Evolutionary conservation across 352 stramenopile genomes (phyloP).

Genomic region (Thraustochytrium striatum): DNA sequence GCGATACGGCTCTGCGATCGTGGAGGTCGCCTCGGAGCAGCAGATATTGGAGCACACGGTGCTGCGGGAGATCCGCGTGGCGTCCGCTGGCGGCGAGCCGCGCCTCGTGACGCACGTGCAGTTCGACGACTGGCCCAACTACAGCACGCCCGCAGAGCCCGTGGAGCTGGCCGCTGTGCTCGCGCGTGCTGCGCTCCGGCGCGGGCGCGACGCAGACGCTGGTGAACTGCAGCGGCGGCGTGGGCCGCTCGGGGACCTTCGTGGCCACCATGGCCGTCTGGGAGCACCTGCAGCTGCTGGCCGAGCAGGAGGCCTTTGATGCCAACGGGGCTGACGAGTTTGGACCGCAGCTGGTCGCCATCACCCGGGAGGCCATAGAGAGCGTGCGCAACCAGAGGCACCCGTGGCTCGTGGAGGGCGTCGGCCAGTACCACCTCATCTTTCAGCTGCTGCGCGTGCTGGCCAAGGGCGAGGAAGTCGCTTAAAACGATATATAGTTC

Average conservation of each 20-base stretch:
- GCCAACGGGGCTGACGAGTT: neutral
- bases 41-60: neutral
- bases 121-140: slow-evolving; percentile 41
- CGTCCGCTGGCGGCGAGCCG: neutral
- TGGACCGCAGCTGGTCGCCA: neutral
- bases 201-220: neutral
- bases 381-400: slow-evolving; percentile 8
- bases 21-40: neutral
- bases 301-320: neutral
- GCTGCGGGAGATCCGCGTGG: neutral
- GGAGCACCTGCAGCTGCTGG: neutral
- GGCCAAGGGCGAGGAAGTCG: too few relatives aligned
- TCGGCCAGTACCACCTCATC: slow-evolving; percentile 13
- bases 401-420: slow-evolving; percentile 29
- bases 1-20: neutral
- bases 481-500: too few relatives aligned
- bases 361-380: slow-evolving; percentile 12
- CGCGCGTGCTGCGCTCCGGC: neutral
- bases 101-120: neutral
- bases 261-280: neutral
- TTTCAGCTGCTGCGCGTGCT: neutral
- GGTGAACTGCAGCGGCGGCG: slow-evolving; percentile 38
- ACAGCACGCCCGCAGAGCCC: neutral
- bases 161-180: neutral
- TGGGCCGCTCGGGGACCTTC: slow-evolving; percentile 23